Conservation (phyloP, 1,139 yeast genomes). For the Candida freyschussii region DNA sequence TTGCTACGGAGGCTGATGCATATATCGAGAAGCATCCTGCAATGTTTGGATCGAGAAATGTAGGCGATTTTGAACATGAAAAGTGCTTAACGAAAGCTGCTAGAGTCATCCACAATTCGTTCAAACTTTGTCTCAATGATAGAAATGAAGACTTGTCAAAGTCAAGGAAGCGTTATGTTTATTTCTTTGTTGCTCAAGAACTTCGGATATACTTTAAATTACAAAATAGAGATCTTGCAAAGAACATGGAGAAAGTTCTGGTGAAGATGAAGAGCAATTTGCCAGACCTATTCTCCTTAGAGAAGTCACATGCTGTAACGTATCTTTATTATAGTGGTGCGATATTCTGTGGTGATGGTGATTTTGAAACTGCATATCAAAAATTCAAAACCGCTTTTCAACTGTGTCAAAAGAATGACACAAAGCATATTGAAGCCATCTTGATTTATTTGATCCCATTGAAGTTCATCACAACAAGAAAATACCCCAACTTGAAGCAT, state of each 20-base stretch:
- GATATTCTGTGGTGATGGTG: constrained; percentile 57
- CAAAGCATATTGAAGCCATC: constrained; percentile 38
- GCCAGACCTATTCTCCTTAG: constrained; percentile 42
- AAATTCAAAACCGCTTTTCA: constrained; percentile 46
- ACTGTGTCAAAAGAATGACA: constrained; percentile 28
- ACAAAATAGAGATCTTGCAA: constrained; percentile 70
- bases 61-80: constrained; percentile 25
- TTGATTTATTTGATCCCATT: constrained; percentile 52
- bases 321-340: constrained; percentile 66
- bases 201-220: constrained; percentile 69
- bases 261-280: constrained; percentile 49
- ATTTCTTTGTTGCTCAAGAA: constrained; percentile 68
- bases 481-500: constrained; percentile 34
- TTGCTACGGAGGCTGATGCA: constrained; percentile 29
- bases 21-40: constrained; percentile 19
- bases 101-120: constrained; percentile 60
- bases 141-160: constrained; percentile 46
- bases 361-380: constrained; percentile 45
- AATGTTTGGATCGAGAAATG: constrained; percentile 1
- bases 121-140: constrained; percentile 77
- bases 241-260: constrained; percentile 72
- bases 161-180: constrained; percentile 64
- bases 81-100: constrained; percentile 50
- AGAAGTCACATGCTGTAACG: constrained; percentile 51
- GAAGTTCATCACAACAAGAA: constrained; percentile 39